Evolutionary conservation across 2,329 filamentous ascomycete genomes (phyloP).

Genomic region (Apiospora pterosperma): DNA sequence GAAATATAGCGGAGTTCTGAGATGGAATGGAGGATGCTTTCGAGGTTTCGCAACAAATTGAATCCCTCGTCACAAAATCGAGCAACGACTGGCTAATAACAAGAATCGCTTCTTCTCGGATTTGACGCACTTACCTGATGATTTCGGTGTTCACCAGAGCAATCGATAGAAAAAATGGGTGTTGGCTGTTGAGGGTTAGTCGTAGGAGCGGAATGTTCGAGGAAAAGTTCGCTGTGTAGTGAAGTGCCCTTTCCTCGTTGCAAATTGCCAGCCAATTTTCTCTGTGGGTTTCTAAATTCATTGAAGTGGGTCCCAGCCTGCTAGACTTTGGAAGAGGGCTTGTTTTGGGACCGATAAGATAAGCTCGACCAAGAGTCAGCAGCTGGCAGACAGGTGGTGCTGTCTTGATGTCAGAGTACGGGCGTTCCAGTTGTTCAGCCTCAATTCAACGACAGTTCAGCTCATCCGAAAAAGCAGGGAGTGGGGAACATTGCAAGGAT

Average conservation of each 20-base stretch:
- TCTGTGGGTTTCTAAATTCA: constrained; percentile 1
- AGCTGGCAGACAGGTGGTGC: not conserved
- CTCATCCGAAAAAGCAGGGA: not conserved
- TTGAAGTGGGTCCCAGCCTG: not conserved
- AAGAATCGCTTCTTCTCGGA: not conserved
- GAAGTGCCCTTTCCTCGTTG: not conserved
- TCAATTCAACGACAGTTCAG: constrained; percentile 1
- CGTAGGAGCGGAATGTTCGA: constrained; percentile 4
- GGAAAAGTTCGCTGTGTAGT: constrained; percentile 2
- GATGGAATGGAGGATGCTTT: not conserved
- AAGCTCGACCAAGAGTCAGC: not conserved
- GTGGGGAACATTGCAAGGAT: not conserved
- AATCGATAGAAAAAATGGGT: constrained; percentile 3
- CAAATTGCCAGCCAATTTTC: constrained; percentile 1
- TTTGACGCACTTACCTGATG: constrained; percentile 4
- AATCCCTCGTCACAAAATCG: not conserved
- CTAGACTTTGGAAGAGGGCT: not conserved
- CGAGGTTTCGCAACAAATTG: not conserved
- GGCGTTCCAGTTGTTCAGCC: not conserved
- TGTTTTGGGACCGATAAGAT: not conserved
- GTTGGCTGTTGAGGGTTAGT: constrained; percentile 6
- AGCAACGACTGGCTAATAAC: not conserved
- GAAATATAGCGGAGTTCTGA: not conserved
- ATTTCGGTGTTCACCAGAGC: constrained; percentile 5
- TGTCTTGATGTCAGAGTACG: not conserved